Base-by-base conservation (phyloP, 2,329 filamentous ascomycete genomes). In the Cercospora nicotianae region DNA sequence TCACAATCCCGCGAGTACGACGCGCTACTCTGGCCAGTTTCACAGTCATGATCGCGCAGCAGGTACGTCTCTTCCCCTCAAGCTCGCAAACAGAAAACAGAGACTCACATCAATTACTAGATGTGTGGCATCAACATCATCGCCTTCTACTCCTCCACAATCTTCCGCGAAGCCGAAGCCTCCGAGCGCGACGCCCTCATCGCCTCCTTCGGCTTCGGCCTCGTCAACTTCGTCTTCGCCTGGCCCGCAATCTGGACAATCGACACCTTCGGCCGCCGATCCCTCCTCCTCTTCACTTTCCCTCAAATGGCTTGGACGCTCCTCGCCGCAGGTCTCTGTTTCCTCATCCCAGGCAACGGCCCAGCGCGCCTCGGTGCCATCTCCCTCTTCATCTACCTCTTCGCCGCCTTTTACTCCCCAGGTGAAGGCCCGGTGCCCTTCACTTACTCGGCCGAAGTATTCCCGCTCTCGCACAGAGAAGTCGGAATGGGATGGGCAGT, bases 401-500 rank as follows among this genome's bases (percentile, higher is more conserved):
- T 87, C 65, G 83, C 82, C 9, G 71, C 72, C 5, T 77, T 78
- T 66, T 79, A 79, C 70, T 74, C 71, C 8, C 80, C 80, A 4
- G 81, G 82, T 12, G 80, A 82, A 74, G 82, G 82, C 1, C 81
- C 87, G 7, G 89, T 91, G 5, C 88, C 89, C 0, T 91, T 89
- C 75, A 87, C 87, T 0, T 91, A 91, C 79, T 86, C 84, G 5
- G 88, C 89, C 51, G 90, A 91, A 76, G 87, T 91, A 1, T 91
- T 89, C 75, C 89, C 90, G 0, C 83, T 91, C 0, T 89, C 87
- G 1, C 89, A 91, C 76, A 85, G 90, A 73, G 90, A 91, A 75
- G 84, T 91, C 26, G 90, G 90, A 66, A 91, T 92, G 90, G 85
- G 85, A 0, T 91, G 86, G 79, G 86, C 88, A 7, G 89, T 91